A percentile compares a stretch with the other conserved stretches of the same genome.
Conservation (phyloP, 805 yeast species). For the Scheffersomyces spartinae region DNA sequence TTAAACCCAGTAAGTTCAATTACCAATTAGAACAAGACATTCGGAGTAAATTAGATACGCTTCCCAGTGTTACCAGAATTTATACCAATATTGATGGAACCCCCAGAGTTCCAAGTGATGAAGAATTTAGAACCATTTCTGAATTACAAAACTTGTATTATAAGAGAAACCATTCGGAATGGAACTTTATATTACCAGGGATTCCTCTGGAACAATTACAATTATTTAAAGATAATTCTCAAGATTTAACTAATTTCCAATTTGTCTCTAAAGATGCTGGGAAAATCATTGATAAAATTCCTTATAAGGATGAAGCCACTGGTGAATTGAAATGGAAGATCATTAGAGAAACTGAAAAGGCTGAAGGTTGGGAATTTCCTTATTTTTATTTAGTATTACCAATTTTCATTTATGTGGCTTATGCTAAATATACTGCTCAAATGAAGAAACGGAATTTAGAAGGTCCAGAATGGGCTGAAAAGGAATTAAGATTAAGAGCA, state of each 20-base stretch:
- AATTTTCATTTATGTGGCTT: constrained; percentile 45
- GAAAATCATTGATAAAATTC: constrained; percentile 70
- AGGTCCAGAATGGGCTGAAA: constrained; percentile 69
- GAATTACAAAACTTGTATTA: constrained; percentile 52
- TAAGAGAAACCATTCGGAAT: constrained; percentile 41
- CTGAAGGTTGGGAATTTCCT: constrained; percentile 78
- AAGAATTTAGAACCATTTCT: constrained; percentile 62
- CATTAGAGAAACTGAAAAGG: constrained; percentile 58
- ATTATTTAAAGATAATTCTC: constrained; percentile 49
- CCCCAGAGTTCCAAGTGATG: constrained; percentile 55
- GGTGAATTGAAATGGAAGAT: constrained; percentile 75
- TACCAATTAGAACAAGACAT: constrained; percentile 48
- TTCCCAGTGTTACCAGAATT: constrained; percentile 55
- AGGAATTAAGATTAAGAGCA: constrained; percentile 67
- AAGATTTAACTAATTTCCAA: constrained; percentile 46
- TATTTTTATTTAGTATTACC: constrained; percentile 68
- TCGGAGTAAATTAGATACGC: constrained; percentile 45
- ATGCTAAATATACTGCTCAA: constrained; percentile 33
- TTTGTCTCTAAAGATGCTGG: constrained; percentile 38
- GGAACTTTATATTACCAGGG: constrained; percentile 33
- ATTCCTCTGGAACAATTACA: constrained; percentile 44
- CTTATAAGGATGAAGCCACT: constrained; percentile 66
- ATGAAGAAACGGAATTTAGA: constrained; percentile 27
- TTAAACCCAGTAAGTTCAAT: too few relatives aligned
- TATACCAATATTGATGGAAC: constrained; percentile 71